Conservation (phyloP, 768 basidiomycete species). For the Tephrocybe sp. region DNA sequence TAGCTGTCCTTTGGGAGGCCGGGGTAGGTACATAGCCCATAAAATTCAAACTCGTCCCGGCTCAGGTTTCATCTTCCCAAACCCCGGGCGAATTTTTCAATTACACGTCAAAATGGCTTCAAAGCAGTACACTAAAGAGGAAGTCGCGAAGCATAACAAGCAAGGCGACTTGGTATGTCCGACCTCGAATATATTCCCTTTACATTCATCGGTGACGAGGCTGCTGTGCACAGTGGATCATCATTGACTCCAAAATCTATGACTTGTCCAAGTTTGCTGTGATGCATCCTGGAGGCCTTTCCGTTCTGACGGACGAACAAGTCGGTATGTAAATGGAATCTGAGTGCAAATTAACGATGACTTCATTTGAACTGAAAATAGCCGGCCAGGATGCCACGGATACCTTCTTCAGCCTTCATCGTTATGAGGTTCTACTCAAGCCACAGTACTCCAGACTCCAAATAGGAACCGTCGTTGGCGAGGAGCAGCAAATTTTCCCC, state of each 20-base stretch:
- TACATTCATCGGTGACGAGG: neutral
- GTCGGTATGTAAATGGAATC: slow-evolving; percentile 52
- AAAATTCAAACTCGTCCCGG: neutral
- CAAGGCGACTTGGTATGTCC: slow-evolving; percentile 4
- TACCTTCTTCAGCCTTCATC: slow-evolving; percentile 86
- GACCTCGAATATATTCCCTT: slow-evolving; percentile 55
- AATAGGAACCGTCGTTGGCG: slow-evolving; percentile 71
- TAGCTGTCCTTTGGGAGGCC: neutral
- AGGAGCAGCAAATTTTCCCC: slow-evolving; percentile 47
- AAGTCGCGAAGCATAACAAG: slow-evolving; percentile 26
- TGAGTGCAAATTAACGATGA: neutral
- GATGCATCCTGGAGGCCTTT: slow-evolving; percentile 82
- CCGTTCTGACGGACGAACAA: slow-evolving; percentile 75
- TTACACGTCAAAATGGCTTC: slow-evolving; percentile 21
- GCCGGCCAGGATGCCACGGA: slow-evolving; percentile 89
- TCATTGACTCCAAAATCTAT: slow-evolving; percentile 63
- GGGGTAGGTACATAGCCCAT: neutral
- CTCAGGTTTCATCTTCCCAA: slow-evolving; percentile 1
- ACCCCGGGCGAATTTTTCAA: neutral
- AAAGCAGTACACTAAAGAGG: slow-evolving; percentile 36
- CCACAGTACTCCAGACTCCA: slow-evolving; percentile 74
- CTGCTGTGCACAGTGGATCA: slow-evolving; percentile 72
- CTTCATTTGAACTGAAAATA: slow-evolving; percentile 36
- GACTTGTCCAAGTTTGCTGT: slow-evolving; percentile 78
- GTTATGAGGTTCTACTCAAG: slow-evolving; percentile 76